A percentile compares a stretch with the other conserved stretches of the same genome.
phyloP scores from a whole-genome alignment of 1,284 basidiomycete species.

The Fomitopsis pinicola region DNA sequence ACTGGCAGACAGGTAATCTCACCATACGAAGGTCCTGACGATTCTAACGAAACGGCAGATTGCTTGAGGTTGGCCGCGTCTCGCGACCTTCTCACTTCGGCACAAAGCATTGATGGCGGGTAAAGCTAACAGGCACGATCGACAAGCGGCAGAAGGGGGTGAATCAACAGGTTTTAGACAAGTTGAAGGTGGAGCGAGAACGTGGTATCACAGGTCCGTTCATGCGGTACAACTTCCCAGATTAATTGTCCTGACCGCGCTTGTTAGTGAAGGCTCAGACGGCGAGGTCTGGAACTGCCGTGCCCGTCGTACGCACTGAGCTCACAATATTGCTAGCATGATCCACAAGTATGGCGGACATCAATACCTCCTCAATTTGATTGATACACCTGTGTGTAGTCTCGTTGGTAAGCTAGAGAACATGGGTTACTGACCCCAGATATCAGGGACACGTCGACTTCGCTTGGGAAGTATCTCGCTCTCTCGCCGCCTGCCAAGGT shows the following conservation, averaged over 20 bases:
- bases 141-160: constrained; percentile 56
- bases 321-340: constrained; percentile 52
- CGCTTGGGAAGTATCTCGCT: constrained; percentile 93
- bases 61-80: constrained; percentile 55
- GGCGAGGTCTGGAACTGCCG: constrained; percentile 52
- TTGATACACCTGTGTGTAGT: constrained; percentile 85
- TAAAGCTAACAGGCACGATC: constrained; percentile 85
- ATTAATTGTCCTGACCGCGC: constrained; percentile 6
- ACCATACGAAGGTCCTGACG: too few species aligned
- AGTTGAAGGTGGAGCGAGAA: constrained; percentile 94
- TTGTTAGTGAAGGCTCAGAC: constrained; percentile 83
- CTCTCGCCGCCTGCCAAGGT: constrained; percentile 91
- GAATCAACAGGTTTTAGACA: constrained; percentile 91
- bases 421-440: background rate
- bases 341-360: constrained; percentile 53
- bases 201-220: constrained; percentile 84
- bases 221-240: background rate
- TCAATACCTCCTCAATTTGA: constrained; percentile 85
- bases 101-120: background rate
- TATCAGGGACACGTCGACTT: constrained; percentile 91
- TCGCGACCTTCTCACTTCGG: background rate
- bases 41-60: constrained; percentile 29
- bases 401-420: too few species aligned
- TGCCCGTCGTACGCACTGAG: background rate
- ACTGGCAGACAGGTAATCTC: constrained; percentile 70